A percentile compares a stretch with the other conserved stretches of the same genome.
Conservation (phyloP, 2,329 filamentous ascomycete genomes). For the Cladophialophora carrionii region DNA sequence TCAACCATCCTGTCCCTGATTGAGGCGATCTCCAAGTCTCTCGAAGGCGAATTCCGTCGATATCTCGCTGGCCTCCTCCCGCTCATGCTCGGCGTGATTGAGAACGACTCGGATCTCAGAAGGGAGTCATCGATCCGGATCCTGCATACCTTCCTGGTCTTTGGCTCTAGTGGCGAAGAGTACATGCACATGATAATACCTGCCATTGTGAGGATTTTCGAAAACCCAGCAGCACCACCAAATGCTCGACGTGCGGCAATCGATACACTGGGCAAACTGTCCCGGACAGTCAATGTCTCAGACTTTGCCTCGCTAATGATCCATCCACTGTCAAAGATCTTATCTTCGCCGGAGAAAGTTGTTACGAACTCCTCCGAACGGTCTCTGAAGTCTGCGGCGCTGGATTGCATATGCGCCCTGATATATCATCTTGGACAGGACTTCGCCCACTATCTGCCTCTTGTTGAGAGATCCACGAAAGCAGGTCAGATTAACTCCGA, state of each 20-base stretch:
- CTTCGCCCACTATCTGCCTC: conserved; percentile 90
- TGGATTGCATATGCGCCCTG: conserved; percentile 92
- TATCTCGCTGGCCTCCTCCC: conserved; percentile 88
- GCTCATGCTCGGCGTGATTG: conserved; percentile 89
- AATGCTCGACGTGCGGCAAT: conserved; percentile 86
- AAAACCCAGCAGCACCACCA: conserved; percentile 78
- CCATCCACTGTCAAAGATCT: conserved; percentile 81
- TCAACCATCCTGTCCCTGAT: conserved; percentile 89
- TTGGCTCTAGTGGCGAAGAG: conserved; percentile 92
- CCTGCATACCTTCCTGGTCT: conserved; percentile 91
- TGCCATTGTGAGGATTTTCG: conserved; percentile 90
- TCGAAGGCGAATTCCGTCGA: conserved; percentile 98
- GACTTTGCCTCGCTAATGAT: conserved; percentile 97
- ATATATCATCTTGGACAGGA: conserved; percentile 96
- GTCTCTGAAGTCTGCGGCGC: conserved; percentile 74
- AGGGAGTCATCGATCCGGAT: conserved; percentile 86
- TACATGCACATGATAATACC: conserved; percentile 99
- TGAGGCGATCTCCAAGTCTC: conserved; percentile 87
- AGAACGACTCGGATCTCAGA: conserved; percentile 76
- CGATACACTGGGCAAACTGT: conserved; percentile 91
- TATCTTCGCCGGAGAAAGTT: conserved; percentile 50
- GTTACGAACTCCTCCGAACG: conserved; percentile 66
- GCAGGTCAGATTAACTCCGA: conserved; percentile 80
- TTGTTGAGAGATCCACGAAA: conserved; percentile 83
- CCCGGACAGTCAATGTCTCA: conserved; percentile 93